Conservation (phyloP, 2,329 filamentous ascomycete genomes). For the Claviceps cyperi region DNA sequence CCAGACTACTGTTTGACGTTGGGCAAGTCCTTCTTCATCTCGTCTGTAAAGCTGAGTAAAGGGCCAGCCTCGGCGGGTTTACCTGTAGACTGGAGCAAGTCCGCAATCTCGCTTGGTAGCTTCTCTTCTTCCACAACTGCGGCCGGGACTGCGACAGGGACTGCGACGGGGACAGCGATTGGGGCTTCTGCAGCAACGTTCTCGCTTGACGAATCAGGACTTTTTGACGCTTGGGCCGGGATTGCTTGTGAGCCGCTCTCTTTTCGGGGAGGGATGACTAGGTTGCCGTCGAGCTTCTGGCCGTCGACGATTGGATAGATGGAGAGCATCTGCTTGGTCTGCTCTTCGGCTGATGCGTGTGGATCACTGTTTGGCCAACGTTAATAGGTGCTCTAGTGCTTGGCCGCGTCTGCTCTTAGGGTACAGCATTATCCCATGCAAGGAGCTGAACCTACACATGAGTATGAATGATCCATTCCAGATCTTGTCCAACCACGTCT, state of each 20-base stretch:
- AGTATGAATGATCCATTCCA: slow-evolving; percentile 92
- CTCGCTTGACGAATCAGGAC: slow-evolving; percentile 35
- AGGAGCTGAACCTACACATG: slow-evolving; percentile 48
- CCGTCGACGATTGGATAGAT: slow-evolving; percentile 77
- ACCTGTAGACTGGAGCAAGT: slow-evolving; percentile 32
- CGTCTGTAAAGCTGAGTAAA: slow-evolving; percentile 40
- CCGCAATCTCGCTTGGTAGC: slow-evolving; percentile 24
- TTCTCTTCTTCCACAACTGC: slow-evolving; percentile 1
- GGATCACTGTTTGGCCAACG: slow-evolving; percentile 13
- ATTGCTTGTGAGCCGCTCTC: background rate
- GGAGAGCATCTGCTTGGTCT: slow-evolving; percentile 68
- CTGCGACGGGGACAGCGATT: too few species aligned
- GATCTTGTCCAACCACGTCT: slow-evolving; percentile 71
- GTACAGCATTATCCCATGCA: background rate
- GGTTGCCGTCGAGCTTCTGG: slow-evolving; percentile 44
- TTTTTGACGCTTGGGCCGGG: slow-evolving; percentile 9
- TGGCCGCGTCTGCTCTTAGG: background rate
- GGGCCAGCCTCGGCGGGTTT: slow-evolving; percentile 29
- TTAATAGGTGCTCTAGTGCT: slow-evolving; percentile 8
- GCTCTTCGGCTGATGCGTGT: slow-evolving; percentile 46
- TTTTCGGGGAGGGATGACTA: slow-evolving; percentile 36
- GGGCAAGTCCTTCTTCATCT: slow-evolving; percentile 37
- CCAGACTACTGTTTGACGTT: slow-evolving; percentile 5
- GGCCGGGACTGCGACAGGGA: background rate
- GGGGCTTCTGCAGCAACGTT: slow-evolving; percentile 2